phyloP scores from a whole-genome alignment of 2,329 filamentous ascomycete species.

The Apiospora rasikravindrae region DNA sequence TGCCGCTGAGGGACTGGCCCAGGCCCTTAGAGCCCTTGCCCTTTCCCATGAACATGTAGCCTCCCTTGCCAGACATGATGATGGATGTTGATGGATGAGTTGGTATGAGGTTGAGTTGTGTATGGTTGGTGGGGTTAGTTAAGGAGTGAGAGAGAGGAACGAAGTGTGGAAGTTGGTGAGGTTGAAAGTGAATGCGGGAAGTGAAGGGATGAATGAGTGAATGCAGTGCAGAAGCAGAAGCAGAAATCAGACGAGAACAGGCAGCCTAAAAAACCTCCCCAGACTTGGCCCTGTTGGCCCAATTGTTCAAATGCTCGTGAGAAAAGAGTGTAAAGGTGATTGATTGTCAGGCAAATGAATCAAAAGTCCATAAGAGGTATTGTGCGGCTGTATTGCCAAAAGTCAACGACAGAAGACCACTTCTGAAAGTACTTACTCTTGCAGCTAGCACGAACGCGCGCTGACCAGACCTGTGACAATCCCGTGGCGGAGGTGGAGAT shows the following conservation, averaged over 20 bases:
- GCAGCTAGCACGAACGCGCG: background rate
- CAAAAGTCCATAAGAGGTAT: too few species aligned
- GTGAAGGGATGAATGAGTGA: background rate
- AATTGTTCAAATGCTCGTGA: background rate
- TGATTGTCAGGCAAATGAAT: background rate
- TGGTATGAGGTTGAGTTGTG: background rate
- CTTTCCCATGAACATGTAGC: constrained; percentile 4
- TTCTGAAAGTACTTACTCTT: background rate
- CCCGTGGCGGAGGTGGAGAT: constrained; percentile 2
- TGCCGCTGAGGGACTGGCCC: constrained; percentile 19
- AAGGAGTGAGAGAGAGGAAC: background rate
- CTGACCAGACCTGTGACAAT: constrained; percentile 5
- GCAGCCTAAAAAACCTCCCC: background rate
- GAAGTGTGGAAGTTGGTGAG: background rate
- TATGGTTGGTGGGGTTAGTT: too few species aligned
- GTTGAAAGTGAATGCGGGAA: background rate
- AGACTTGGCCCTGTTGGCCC: background rate
- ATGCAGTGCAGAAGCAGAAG: background rate
- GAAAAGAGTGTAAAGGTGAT: background rate
- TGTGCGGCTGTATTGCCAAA: background rate
- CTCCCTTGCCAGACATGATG: constrained; percentile 1
- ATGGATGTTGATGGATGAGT: background rate
- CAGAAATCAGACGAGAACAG: background rate
- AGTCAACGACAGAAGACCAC: background rate
- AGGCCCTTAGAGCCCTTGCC: constrained; percentile 23